These are phyloP conservation scores for Rhododendron mucronatum DNA, from an alignment of 148 eudicot species.

Conservation along the genomic window DNA sequence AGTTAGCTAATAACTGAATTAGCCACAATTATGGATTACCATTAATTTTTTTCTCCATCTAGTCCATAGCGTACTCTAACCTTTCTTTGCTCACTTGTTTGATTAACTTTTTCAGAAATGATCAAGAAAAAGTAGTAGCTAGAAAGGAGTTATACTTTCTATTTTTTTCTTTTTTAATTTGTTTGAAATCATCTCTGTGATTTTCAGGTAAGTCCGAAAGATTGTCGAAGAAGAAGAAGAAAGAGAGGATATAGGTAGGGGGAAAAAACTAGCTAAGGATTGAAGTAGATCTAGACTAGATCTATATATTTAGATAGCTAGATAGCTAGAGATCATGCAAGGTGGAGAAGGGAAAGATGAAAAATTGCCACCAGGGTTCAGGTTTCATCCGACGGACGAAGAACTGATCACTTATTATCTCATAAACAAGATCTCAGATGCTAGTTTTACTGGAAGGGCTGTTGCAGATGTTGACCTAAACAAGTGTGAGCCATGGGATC, in stretches of 20 bases:
- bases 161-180: neutral
- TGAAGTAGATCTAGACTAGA: neutral
- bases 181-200: neutral
- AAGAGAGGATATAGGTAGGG: neutral
- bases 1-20: slow-evolving; percentile 11
- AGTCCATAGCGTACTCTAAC: neutral
- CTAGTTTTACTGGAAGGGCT: slow-evolving; percentile 56
- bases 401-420: slow-evolving; percentile 73
- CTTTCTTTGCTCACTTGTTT: neutral
- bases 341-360: slow-evolving; percentile 55
- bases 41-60: neutral
- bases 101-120: neutral
- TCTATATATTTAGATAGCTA: neutral
- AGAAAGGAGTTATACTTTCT: neutral
- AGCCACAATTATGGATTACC: neutral
- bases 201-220: neutral
- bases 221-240: neutral
- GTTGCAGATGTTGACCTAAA: slow-evolving; percentile 77
- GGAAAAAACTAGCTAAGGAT: neutral
- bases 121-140: neutral
- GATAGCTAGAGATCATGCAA: neutral
- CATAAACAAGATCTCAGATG: slow-evolving; percentile 64
- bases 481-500: slow-evolving; percentile 92
- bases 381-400: slow-evolving; percentile 84
- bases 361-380: slow-evolving; percentile 65